Conservation (phyloP, 345 rosid genomes). For the Fremontodendron californicum region DNA sequence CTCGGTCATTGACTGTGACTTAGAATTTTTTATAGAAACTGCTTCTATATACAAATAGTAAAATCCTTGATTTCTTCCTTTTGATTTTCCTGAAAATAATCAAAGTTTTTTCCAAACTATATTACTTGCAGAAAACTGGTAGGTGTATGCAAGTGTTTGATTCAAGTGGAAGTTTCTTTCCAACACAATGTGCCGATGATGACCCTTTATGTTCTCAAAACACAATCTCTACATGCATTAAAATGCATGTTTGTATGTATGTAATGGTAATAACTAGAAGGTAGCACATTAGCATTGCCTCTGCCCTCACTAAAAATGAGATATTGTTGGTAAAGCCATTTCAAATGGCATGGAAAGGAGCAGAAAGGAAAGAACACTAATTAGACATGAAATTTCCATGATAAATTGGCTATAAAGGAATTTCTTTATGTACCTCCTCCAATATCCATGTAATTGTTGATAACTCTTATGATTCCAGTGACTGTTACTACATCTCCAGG, state of each 20-base stretch:
- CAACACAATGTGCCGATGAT: background rate
- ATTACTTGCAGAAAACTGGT: conserved; percentile 18
- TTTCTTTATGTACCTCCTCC: conserved; percentile 72
- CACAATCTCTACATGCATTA: background rate
- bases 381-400: background rate
- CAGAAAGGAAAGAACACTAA: background rate
- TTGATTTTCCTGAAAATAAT: conserved; percentile 74
- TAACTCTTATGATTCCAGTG: conserved; percentile 84
- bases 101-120: conserved; percentile 3
- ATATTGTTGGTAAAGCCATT: background rate
- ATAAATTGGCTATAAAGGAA: background rate
- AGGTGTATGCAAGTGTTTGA: background rate
- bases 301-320: background rate
- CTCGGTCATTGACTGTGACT: conserved; percentile 47
- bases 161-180: background rate
- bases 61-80: conserved; percentile 83
- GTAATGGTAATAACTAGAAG: background rate
- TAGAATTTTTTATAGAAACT: conserved; percentile 71
- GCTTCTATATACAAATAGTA: conserved; percentile 89
- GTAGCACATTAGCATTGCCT: background rate
- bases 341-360: background rate
- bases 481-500: conserved; percentile 99
- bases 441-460: conserved; percentile 84
- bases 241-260: background rate
- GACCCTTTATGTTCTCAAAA: conserved; percentile 4